Evolutionary conservation across 441 rosid species (phyloP), one percentile per base, ranked within the genome.

Genomic region (Hura crepitans): DNA sequence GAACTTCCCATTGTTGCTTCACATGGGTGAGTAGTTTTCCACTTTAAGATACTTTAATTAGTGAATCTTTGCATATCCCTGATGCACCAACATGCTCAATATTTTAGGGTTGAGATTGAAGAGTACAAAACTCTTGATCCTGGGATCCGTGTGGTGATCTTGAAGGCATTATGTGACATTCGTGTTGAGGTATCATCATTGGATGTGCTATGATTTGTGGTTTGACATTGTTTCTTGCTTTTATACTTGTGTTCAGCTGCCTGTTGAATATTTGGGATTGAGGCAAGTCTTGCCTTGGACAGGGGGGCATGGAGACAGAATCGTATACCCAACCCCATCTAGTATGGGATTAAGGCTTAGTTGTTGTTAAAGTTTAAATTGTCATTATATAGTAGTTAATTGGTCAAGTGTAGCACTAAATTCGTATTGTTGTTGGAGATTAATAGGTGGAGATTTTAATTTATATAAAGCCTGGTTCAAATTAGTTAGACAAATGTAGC

Each of bases 161-260:
- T 96, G 85, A 96, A 91, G 86, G 99, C 98, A 11, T 75, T 92
- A 23, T 96, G 98, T 65, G 99, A 96, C 82, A 96, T 96, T 66
- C 97, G 99, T 74, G 98, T 88, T 69, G 99, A 96, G 99, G 99
- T 96, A 87, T 58, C 55, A 33, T 61, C 45, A 27, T 39, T 17
- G 30, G 51, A 43, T 59, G 39, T 51, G 39, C 50, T 58, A 49
- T 11, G 42, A 50, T 25, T 53, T 23, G 49, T 68, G 27, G 39
- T 55, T 77, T 69, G 42, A 49, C 67, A 55, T 65, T 30, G 31
- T 31, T 69, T 63, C 28, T 62, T 69, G 59, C 28, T 11, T 57
- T 23, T 33, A 58, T 57, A 55, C 55, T 58, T 53, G 25, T 57
- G 15, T 20, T 27, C 43, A 49, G 25, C 20, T 58, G 14, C 22